These are phyloP conservation scores for Euphrasia confusa DNA, from an alignment of 257 asterid species.

Conservation along the genomic window DNA sequence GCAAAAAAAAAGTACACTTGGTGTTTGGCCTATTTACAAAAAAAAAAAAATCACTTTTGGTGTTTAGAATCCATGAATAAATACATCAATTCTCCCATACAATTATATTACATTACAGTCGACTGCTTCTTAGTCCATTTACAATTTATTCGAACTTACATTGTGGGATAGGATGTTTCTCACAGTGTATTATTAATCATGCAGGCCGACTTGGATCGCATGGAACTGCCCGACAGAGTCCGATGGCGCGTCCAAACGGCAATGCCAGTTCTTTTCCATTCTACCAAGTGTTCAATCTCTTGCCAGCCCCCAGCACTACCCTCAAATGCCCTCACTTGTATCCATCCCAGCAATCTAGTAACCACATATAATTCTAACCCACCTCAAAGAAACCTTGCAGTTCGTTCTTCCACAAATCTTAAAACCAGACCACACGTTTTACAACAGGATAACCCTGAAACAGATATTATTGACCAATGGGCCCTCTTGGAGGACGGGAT, in stretches of 20 bases:
- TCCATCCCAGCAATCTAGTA: conserved; percentile 54
- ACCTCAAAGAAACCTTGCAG: conserved; percentile 43
- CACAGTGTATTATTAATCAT: conserved; percentile 8
- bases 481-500: conserved; percentile 77
- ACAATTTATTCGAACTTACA: too few species aligned
- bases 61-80: too few species aligned
- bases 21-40: too few species aligned
- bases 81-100: not conserved
- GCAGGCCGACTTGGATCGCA: conserved; percentile 68
- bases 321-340: conserved; percentile 40
- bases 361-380: conserved; percentile 36
- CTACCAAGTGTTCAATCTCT: conserved; percentile 37
- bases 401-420: conserved; percentile 37
- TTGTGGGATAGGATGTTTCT: not conserved
- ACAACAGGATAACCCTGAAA: conserved; percentile 40
- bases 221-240: conserved; percentile 63
- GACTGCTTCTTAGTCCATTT: too few species aligned
- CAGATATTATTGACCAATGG: conserved; percentile 62
- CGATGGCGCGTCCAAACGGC: conserved; percentile 83
- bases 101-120: too few species aligned
- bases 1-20: too few species aligned
- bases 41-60: too few species aligned
- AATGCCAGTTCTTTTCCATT: conserved; percentile 59
- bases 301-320: conserved; percentile 63
- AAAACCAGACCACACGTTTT: conserved; percentile 36